These are phyloP conservation scores for Geotrichum europaeum DNA, from an alignment of 1,139 yeast genomes.

Conservation along the genomic window DNA sequence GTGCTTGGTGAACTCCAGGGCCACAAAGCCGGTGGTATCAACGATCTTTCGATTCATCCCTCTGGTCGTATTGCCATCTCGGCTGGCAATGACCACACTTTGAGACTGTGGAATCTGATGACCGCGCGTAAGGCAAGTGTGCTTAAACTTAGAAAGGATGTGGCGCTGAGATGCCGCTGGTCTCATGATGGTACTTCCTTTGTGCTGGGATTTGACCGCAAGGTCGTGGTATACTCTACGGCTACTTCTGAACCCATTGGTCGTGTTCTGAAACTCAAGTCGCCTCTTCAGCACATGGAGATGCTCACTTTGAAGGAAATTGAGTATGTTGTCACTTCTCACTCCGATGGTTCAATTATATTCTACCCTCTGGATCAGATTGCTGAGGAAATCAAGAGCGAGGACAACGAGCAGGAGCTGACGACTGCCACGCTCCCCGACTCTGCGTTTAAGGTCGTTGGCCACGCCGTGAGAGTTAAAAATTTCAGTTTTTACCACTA, in stretches of 20 bases:
- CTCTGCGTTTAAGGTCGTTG: conserved; percentile 49
- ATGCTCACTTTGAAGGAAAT: conserved; percentile 35
- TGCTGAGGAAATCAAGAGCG: conserved; percentile 17
- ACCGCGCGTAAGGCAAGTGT: conserved; percentile 93
- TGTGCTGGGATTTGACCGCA: conserved; percentile 65
- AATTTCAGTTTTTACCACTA: conserved; percentile 55
- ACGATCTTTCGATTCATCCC: conserved; percentile 85
- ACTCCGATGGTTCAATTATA: conserved; percentile 64
- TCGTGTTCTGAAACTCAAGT: conserved; percentile 42
- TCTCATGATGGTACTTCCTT: conserved; percentile 53
- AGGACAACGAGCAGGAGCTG: conserved; percentile 31
- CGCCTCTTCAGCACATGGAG: conserved; percentile 67
- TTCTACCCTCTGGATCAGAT: conserved; percentile 43
- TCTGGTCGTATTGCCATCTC: conserved; percentile 88
- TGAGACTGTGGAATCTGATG: conserved; percentile 93
- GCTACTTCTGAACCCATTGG: conserved; percentile 53
- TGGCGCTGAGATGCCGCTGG: conserved; percentile 43
- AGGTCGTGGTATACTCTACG: conserved; percentile 60
- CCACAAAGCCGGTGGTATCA: conserved; percentile 55
- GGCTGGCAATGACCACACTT: conserved; percentile 76
- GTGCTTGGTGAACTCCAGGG: conserved; percentile 82
- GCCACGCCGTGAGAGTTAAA: conserved; percentile 83
- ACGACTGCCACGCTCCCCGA: conserved; percentile 23
- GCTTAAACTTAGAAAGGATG: conserved; percentile 54
- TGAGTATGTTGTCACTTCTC: conserved; percentile 62